Evolutionary conservation across 2,329 filamentous ascomycete genomes (phyloP).

Genomic region (Aspergillus sp.): DNA sequence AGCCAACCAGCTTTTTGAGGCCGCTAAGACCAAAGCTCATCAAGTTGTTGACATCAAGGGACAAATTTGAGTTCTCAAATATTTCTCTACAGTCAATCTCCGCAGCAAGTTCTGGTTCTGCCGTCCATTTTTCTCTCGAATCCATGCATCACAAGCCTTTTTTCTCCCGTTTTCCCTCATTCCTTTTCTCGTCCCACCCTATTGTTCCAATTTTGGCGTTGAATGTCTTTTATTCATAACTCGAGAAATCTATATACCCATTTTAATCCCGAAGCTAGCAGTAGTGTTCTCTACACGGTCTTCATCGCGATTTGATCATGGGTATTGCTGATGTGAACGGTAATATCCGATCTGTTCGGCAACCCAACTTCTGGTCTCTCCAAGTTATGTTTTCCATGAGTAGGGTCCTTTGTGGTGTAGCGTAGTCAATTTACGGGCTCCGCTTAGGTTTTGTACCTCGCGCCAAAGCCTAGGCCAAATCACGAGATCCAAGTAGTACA

Average conservation of each 20-base stretch:
- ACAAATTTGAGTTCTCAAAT: conserved; percentile 61
- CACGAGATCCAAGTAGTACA: neutral
- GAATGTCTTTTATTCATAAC: neutral
- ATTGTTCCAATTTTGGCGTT: neutral
- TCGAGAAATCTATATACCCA: conserved; percentile 15
- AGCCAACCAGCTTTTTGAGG: conserved; percentile 71
- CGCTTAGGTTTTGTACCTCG: neutral
- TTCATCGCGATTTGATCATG: neutral
- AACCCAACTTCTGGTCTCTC: neutral
- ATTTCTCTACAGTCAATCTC: neutral
- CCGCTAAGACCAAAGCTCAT: conserved; percentile 71
- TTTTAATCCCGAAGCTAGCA: conserved; percentile 11
- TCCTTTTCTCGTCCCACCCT: conserved; percentile 10
- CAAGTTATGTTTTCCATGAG: neutral
- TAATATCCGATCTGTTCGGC: neutral
- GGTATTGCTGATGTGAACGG: neutral
- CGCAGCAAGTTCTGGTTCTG: neutral
- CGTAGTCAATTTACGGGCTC: neutral
- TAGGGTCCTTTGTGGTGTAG: neutral
- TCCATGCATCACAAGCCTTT: neutral
- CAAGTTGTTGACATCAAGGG: conserved; percentile 93
- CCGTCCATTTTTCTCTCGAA: neutral
- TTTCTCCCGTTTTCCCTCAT: neutral
- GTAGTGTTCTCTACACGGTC: neutral
- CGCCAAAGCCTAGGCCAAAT: too few species aligned